Base-by-base conservation (phyloP, 345 rosid genomes). In the Eucalyptus albens region DNA sequence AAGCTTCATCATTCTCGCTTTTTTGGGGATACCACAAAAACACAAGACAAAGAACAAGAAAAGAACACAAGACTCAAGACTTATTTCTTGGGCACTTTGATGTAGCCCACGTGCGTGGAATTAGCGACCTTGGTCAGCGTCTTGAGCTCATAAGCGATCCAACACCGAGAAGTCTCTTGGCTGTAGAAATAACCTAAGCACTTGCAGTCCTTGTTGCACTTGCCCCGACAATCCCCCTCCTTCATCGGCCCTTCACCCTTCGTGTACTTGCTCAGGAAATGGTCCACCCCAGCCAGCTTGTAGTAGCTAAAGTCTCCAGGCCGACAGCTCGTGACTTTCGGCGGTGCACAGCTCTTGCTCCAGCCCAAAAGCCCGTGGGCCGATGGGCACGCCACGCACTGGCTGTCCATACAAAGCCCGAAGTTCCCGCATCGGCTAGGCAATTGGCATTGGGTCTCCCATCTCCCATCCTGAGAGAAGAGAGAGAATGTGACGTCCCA, bases 331-430 rank as follows among this genome's bases (percentile, higher is more conserved):
- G 87, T 45, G 87, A 88, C 16, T 62, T 90, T 93, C 81, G 90
- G 29, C 4, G 92, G 85, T 27, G 80, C 67, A 87, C 97, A 95
- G 24, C 87, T 50, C 55, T 44, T 87, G 90, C 89, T 92, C 95
- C 96, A 95, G 1, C 95, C 94, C 88, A 88, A 3, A 8, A 96
- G 88, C 60, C 95, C 94, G 1, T 53, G 89, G 3, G 91, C 91
- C 0, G 91, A 88, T 9, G 95, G 98, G 90, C 96, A 94, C 6
- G 93, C 95, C 87, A 94, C 94, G 11, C 97, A 96, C 50, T 93
- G 95, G 86, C 88, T 92, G 29, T 93, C 91, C 62, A 90, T 92
- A 42, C 96, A 94, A 17, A 96, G 45, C 31, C 97, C 95, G 15
- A 95, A 92, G n/a, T 86, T 87, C 29, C 94, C 95, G 33, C 96